Evolutionary conservation across 192 early-diverging fungal genomes (phyloP).

Genomic region (Lunasporangiospora selenospora): DNA sequence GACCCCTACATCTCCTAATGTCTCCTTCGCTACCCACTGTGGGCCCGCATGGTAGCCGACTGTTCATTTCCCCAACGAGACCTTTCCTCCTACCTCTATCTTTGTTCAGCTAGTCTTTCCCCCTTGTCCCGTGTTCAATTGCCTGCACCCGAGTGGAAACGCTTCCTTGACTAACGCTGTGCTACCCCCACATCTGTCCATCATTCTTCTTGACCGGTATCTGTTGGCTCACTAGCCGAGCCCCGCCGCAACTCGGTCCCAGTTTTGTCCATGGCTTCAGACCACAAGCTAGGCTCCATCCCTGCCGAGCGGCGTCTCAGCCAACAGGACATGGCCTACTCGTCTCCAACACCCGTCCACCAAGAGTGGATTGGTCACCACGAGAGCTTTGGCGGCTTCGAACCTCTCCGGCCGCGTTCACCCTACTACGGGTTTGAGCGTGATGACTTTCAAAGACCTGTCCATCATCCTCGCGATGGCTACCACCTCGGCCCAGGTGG

Average conservation of each 20-base stretch:
- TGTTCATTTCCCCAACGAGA: background rate
- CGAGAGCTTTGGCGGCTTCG: slow-evolving; percentile 1
- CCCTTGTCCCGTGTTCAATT: background rate
- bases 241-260: slow-evolving; percentile 35
- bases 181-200: background rate
- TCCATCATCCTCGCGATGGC: background rate
- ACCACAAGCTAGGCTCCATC: slow-evolving; percentile 2
- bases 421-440: slow-evolving; percentile 3
- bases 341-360: background rate
- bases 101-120: background rate
- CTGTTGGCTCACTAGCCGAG: background rate
- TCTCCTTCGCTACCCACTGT: no score
- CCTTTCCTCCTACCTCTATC: background rate
- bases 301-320: slow-evolving; percentile 24
- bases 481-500: slow-evolving; percentile 1
- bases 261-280: slow-evolving; percentile 8
- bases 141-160: background rate
- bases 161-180: background rate
- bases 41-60: no score
- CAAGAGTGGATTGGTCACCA: slow-evolving; percentile 15
- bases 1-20: no score
- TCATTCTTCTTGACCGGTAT: no score
- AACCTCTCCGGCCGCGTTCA: slow-evolving; percentile 1
- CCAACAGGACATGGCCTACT: slow-evolving; percentile 26
- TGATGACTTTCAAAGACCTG: background rate